Evolutionary conservation across 2,329 filamentous ascomycete genomes (phyloP).

Genomic region (Monosporascus sp.): DNA sequence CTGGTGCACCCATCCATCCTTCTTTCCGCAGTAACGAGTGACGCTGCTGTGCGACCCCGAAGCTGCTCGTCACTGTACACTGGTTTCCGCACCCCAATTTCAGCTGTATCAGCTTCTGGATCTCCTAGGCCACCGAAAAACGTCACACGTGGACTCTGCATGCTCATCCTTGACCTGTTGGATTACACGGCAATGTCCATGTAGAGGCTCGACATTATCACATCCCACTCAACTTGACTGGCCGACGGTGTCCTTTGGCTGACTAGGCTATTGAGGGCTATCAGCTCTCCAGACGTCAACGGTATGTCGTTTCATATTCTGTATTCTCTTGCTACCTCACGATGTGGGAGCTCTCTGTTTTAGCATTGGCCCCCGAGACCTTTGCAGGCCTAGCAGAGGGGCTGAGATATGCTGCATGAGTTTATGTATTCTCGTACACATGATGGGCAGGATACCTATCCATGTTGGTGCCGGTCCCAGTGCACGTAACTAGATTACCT

Average conservation of each 20-base stretch:
- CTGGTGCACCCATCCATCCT: constrained; percentile 10
- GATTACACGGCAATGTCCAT: background rate
- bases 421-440: too few relatives aligned
- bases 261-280: constrained; percentile 11
- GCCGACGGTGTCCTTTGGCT: background rate
- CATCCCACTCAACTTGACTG: background rate
- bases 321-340: constrained; percentile 27
- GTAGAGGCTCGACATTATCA: background rate
- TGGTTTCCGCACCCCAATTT: background rate
- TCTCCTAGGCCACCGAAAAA: constrained; percentile 1
- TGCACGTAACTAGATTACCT: too few relatives aligned
- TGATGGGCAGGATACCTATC: too few relatives aligned
- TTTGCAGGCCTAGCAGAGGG: background rate
- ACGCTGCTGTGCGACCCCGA: constrained; percentile 15
- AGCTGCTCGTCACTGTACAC: background rate
- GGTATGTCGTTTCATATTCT: constrained; percentile 35
- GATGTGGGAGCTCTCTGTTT: constrained; percentile 21
- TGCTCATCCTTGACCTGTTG: background rate
- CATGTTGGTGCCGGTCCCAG: too few relatives aligned
- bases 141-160: constrained; percentile 1
- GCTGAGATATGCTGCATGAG: too few relatives aligned
- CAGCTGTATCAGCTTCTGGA: background rate
- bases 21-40: constrained; percentile 15
- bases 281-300: constrained; percentile 36
- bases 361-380: background rate